Evolutionary conservation across 345 rosid genomes (phyloP).

Genomic region (Bruguiera parviflora): DNA sequence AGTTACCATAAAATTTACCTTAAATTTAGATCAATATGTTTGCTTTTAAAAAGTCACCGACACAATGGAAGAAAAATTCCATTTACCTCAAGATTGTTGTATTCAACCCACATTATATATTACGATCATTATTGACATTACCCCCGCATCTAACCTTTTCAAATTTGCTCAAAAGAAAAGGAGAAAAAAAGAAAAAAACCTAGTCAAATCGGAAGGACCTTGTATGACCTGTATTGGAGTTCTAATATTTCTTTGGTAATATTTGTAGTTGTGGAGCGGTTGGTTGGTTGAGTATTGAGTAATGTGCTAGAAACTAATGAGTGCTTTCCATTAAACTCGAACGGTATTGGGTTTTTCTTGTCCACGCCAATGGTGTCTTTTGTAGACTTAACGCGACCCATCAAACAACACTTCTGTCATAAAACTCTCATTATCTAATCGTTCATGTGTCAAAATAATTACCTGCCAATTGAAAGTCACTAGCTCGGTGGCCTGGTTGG

Average conservation of each 20-base stretch:
- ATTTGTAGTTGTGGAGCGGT: slow-evolving; percentile 12
- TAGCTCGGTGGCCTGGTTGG: slow-evolving; percentile 30
- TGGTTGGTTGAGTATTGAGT: slow-evolving; percentile 1
- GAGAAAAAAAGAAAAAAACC: too few relatives aligned
- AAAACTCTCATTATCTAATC: slow-evolving; percentile 12
- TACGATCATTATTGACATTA: too few relatives aligned
- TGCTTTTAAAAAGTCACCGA: too few relatives aligned
- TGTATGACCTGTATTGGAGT: neutral
- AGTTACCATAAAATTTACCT: too few relatives aligned
- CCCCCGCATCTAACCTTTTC: too few relatives aligned
- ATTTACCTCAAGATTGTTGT: too few relatives aligned
- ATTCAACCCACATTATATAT: too few relatives aligned
- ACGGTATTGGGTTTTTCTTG: neutral
- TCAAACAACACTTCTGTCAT: neutral
- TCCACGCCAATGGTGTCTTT: neutral
- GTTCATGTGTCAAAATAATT: slow-evolving; percentile 28
- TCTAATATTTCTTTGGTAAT: neutral
- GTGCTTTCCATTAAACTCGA: slow-evolving; percentile 9
- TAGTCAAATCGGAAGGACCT: too few relatives aligned
- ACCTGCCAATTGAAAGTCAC: slow-evolving; percentile 25
- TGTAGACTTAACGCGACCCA: neutral
- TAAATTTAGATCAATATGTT: too few relatives aligned
- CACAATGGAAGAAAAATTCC: too few relatives aligned
- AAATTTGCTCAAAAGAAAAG: too few relatives aligned
- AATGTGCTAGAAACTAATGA: slow-evolving; percentile 1